Percentiles rank a stretch among this genome's conserved stretches.
Evolutionary conservation across 140 eudicot genomes (phyloP).

Genomic region (Senecio squalidus): DNA sequence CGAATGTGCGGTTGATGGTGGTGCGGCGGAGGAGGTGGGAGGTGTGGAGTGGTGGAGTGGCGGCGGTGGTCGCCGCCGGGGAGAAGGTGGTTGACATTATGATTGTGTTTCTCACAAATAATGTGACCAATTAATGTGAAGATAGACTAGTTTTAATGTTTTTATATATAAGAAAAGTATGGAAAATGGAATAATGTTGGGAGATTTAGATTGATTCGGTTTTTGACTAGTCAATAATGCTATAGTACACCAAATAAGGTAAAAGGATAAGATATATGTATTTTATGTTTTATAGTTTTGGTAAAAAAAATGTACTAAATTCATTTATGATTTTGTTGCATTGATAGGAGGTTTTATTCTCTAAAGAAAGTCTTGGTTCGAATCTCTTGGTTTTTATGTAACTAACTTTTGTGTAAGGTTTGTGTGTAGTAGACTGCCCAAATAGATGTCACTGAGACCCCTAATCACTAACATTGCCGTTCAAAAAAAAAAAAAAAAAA

Average conservation of each 20-base stretch:
- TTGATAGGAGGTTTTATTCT: too few relatives aligned
- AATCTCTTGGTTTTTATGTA: too few relatives aligned
- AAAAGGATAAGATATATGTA: neutral
- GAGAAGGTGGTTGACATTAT: slow-evolving; percentile 21
- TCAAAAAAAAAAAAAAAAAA: too few relatives aligned
- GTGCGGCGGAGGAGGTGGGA: slow-evolving; percentile 22
- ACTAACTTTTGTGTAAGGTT: too few relatives aligned
- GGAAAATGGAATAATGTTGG: neutral
- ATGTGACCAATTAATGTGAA: slow-evolving; percentile 8
- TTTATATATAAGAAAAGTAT: slow-evolving; percentile 8
- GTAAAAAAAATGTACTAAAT: too few relatives aligned
- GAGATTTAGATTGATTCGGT: neutral
- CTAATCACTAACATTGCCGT: too few relatives aligned
- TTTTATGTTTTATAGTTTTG: too few relatives aligned
- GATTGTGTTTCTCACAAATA: neutral
- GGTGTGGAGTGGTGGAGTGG: slow-evolving; percentile 29
- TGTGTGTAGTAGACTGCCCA: too few relatives aligned
- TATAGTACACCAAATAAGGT: neutral
- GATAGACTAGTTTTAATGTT: too few relatives aligned
- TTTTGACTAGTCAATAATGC: neutral
- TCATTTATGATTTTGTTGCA: too few relatives aligned
- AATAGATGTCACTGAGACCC: too few relatives aligned
- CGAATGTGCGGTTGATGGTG: slow-evolving; percentile 33
- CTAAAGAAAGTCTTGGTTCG: too few relatives aligned
- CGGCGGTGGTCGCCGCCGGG: slow-evolving; percentile 8